Percentiles rank a stretch among this genome's conserved stretches.
Conservation (phyloP, 805 yeast species). For the Scheffersomyces coipomensis region DNA sequence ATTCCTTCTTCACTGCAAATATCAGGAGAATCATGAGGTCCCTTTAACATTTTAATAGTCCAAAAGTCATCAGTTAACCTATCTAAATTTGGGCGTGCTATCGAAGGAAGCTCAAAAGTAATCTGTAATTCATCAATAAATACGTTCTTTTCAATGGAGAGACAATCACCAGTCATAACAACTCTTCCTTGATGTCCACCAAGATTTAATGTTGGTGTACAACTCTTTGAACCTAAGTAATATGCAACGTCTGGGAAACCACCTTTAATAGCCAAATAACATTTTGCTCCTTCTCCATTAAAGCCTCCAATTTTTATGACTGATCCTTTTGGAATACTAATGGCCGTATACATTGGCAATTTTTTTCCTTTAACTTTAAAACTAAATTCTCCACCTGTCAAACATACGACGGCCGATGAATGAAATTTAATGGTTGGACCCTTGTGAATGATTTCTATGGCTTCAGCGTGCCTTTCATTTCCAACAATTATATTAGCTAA, state of each 20-base stretch:
- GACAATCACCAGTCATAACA: slow-evolving; percentile 86
- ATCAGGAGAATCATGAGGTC: slow-evolving; percentile 98
- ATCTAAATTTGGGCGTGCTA: slow-evolving; percentile 60
- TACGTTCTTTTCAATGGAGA: slow-evolving; percentile 72
- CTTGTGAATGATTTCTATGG: slow-evolving; percentile 80
- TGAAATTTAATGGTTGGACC: slow-evolving; percentile 91
- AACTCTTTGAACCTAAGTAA: slow-evolving; percentile 93
- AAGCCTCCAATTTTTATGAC: slow-evolving; percentile 76
- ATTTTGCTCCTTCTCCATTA: slow-evolving; percentile 80
- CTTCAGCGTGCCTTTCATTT: slow-evolving; percentile 78
- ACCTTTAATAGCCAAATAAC: slow-evolving; percentile 77
- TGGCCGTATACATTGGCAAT: slow-evolving; percentile 69
- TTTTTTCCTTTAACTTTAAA: slow-evolving; percentile 62
- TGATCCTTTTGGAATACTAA: slow-evolving; percentile 71
- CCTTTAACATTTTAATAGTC: slow-evolving; percentile 91
- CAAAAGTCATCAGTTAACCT: slow-evolving; percentile 54
- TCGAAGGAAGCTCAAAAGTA: slow-evolving; percentile 60
- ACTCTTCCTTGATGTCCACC: slow-evolving; percentile 96
- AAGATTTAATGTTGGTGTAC: slow-evolving; percentile 88
- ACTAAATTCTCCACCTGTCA: slow-evolving; percentile 82
- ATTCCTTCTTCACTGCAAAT: slow-evolving; percentile 78
- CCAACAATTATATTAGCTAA: slow-evolving; percentile 90
- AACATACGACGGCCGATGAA: slow-evolving; percentile 69
- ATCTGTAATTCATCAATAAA: slow-evolving; percentile 66
- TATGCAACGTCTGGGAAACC: slow-evolving; percentile 87